These are phyloP conservation scores for Eutrema heterophyllum DNA, from an alignment of 345 rosid species.

Conservation along the genomic window DNA sequence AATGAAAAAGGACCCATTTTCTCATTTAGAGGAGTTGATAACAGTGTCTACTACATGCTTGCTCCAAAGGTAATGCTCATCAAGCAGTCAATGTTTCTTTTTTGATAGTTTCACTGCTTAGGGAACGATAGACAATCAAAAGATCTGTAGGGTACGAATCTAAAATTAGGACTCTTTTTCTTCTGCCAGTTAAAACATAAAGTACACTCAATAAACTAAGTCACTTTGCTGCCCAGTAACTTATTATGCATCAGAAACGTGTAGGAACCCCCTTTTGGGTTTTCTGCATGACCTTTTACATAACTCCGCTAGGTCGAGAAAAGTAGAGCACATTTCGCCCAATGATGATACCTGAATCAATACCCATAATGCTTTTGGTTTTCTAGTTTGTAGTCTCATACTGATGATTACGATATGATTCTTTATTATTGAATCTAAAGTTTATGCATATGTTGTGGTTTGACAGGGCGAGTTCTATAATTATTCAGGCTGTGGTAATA, in stretches of 20 bases:
- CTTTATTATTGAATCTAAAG: neutral
- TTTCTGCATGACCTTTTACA: conserved; percentile 1
- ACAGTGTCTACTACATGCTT: conserved; percentile 90
- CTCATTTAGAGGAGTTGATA: conserved; percentile 91
- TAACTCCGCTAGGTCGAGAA: neutral
- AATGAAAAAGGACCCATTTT: conserved; percentile 84
- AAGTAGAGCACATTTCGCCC: neutral
- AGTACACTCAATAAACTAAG: neutral
- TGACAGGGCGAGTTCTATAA: conserved; percentile 93
- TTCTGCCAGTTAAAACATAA: neutral
- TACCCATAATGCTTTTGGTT: neutral
- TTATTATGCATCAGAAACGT: conserved; percentile 15
- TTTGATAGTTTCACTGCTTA: neutral
- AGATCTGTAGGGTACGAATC: neutral
- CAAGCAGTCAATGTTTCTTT: neutral
- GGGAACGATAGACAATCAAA: neutral
- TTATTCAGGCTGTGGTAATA: conserved; percentile 98
- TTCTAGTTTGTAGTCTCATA: conserved; percentile 4
- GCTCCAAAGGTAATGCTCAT: conserved; percentile 79
- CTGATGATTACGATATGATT: neutral
- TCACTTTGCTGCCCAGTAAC: neutral
- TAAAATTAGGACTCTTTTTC: neutral
- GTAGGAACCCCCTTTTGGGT: neutral
- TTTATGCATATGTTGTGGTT: conserved; percentile 6
- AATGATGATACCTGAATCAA: neutral